Evolutionary conservation across 148 eudicot species (phyloP), one percentile per base, ranked within the genome.

Genomic region (Camellia japonica): DNA sequence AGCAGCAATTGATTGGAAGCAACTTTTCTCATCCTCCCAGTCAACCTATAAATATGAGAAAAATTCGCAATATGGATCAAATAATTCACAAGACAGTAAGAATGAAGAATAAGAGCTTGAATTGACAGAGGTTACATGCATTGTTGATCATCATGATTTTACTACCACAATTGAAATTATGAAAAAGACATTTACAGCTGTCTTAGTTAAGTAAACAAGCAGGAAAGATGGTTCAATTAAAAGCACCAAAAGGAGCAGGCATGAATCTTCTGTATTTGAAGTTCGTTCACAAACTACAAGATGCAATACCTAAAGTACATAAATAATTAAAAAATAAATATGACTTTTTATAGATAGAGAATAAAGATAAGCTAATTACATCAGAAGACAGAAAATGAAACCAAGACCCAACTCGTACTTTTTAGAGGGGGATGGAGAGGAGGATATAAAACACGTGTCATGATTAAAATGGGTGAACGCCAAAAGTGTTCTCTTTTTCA

Each of bases 1-100:
- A 81, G 98, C 99, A 74, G 99, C 89, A 80, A 96, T 87, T 81
- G 98, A 79, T 81, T 96, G 98, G 69, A 96, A 91, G 87, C 99
- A 96, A 78, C 47, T 81, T 85, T 89, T 96, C 87, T 96, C 99
- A 81, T 91, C 91, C 58, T 96, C 94, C 99, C 98, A 96, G 70
- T 91, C 90, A 79, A 96, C 95, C 99, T 96, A 85, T 72, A 80
- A 68, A 83, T 78, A 79, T 9, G 79, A 76, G 55, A 58, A 82
- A 73, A 78, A 70, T 41, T 64, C 54, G 71, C 67, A 76, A 41
- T 18, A 56, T 18, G 9, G 41, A 81, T 13, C 64, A 75, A 55
- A 58, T 16, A 20, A 43, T 74, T 58, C 7, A 38, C 75, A 75
- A 56, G 47, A 8, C 51, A 9, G 23, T 47, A 44, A 30, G 44